These are phyloP conservation scores for Psilocybe mexicana DNA, from an alignment of 1,284 basidiomycete genomes.

Conservation along the genomic window DNA sequence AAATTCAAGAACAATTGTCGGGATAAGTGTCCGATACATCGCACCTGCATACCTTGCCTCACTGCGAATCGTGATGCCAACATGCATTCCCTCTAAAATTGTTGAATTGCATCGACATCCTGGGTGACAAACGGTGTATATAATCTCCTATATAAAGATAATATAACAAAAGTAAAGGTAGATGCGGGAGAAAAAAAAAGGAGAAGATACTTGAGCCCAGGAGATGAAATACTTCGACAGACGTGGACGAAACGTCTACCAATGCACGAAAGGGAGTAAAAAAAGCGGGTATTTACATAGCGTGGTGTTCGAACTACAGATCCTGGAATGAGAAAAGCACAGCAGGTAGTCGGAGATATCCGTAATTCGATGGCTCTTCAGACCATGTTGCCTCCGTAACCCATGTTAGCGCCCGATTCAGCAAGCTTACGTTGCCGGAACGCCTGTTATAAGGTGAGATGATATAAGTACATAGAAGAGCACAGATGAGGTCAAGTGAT, in stretches of 20 bases:
- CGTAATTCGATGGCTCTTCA: conserved; percentile 30
- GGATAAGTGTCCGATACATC: too few relatives aligned
- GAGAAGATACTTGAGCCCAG: neutral
- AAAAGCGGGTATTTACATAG: conserved; percentile 4
- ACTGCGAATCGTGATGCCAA: neutral
- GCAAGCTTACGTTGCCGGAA: conserved; percentile 76
- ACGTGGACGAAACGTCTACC: neutral
- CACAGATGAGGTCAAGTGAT: conserved; percentile 12
- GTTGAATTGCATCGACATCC: conserved; percentile 13
- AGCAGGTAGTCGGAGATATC: neutral
- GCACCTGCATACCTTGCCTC: neutral
- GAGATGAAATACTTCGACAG: neutral
- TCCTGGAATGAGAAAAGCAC: neutral
- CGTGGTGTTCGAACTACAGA: conserved; percentile 2
- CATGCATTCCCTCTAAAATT: conserved; percentile 6
- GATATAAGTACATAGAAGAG: conserved; percentile 3
- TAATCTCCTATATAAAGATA: conserved; percentile 2
- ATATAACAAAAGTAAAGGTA: conserved; percentile 5
- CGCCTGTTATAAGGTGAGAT: conserved; percentile 42
- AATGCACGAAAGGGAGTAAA: neutral
- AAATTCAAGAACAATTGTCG: too few relatives aligned
- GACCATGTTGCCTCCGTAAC: conserved; percentile 60
- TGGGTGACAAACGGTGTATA: conserved; percentile 3
- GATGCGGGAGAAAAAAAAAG: conserved; percentile 8
- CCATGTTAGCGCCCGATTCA: conserved; percentile 59